Conservation (phyloP, 2,329 filamentous ascomycete species). For the Neopestalotiopsis sp. region DNA sequence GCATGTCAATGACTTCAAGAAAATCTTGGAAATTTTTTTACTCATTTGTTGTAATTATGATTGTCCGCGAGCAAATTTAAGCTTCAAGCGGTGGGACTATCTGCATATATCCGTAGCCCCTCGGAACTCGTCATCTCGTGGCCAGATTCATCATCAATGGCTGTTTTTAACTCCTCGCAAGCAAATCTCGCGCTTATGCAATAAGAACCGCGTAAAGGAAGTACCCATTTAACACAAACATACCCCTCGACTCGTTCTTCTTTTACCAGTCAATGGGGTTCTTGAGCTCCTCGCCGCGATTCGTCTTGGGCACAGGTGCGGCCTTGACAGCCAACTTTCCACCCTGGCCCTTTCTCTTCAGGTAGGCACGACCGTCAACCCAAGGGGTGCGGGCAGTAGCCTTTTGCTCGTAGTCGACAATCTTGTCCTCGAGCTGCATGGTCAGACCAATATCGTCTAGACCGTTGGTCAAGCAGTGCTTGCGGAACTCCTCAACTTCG, state of each 20-base stretch:
- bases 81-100: conserved; percentile 11
- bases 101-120: not conserved
- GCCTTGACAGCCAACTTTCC: conserved; percentile 64
- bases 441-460: conserved; percentile 96
- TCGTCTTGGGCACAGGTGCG: conserved; percentile 82
- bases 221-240: not conserved
- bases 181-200: not conserved
- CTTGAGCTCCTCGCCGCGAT: conserved; percentile 80
- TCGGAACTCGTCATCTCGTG: conserved; percentile 1
- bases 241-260: not conserved
- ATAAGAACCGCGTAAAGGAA: not conserved
- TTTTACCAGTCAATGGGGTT: conserved; percentile 87
- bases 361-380: conserved; percentile 86
- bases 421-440: conserved; percentile 90
- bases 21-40: not conserved
- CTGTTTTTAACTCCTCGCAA: conserved; percentile 12
- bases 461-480: conserved; percentile 91
- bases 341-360: conserved; percentile 63
- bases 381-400: conserved; percentile 82
- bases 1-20: not conserved
- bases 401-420: conserved; percentile 79
- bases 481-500: conserved; percentile 90
- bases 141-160: conserved; percentile 8
- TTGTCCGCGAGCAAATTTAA: conserved; percentile 9
- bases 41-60: not conserved